phyloP scores from a whole-genome alignment of 148 eudicot species.

The Rheum nobile region DNA sequence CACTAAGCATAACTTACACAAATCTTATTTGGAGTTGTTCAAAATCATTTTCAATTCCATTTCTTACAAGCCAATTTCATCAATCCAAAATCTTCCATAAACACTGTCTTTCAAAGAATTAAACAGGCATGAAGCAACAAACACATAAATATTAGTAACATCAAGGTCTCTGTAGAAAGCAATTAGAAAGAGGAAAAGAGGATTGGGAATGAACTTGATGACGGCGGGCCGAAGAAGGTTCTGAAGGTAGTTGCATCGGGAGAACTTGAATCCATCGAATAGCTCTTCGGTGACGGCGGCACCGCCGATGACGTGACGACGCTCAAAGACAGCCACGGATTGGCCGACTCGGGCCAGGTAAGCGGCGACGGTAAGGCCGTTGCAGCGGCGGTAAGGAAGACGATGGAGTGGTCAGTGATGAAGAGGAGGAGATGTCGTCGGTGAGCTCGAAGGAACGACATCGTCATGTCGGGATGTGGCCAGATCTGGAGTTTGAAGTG shows the following conservation, averaged over 20 bases:
- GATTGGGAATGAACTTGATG: constrained; percentile 32
- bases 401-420: no score
- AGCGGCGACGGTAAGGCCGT: constrained; percentile 89
- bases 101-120: no score
- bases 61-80: not conserved
- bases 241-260: constrained; percentile 94
- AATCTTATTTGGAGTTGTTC: not conserved
- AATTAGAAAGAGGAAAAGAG: not conserved
- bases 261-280: constrained; percentile 85
- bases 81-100: no score
- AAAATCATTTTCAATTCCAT: not conserved
- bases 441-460: no score
- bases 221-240: constrained; percentile 87
- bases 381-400: no score
- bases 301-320: constrained; percentile 84
- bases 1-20: not conserved
- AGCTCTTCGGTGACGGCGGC: constrained; percentile 95
- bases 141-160: no score
- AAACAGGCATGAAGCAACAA: not conserved
- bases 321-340: constrained; percentile 94
- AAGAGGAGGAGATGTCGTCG: no score
- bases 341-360: constrained; percentile 81
- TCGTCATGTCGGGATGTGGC: no score
- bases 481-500: no score
- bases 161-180: not conserved